phyloP scores from a whole-genome alignment of 306 rosid genomes.

The Sophora flavescens region DNA sequence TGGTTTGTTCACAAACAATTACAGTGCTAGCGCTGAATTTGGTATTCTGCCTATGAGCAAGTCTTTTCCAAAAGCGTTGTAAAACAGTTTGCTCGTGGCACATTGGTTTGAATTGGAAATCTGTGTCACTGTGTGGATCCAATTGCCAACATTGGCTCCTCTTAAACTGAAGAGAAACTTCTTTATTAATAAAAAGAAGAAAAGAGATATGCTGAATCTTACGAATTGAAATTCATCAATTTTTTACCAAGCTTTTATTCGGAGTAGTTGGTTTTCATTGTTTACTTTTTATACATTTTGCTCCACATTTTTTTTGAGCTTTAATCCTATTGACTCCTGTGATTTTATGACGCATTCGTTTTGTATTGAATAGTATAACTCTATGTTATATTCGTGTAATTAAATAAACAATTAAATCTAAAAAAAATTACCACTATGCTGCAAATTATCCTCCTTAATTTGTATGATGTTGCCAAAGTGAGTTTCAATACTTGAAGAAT shows the following conservation, averaged over 20 bases:
- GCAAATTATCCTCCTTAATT: not conserved
- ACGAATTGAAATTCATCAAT: too few relatives aligned
- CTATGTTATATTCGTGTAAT: too few relatives aligned
- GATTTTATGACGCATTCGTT: too few relatives aligned
- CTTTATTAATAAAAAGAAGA: not conserved
- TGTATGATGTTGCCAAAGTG: not conserved
- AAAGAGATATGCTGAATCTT: not conserved
- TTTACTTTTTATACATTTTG: not conserved
- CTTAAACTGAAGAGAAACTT: slow-evolving; percentile 9
- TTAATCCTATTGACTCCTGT: too few relatives aligned
- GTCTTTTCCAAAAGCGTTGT: not conserved
- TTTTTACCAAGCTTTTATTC: too few relatives aligned
- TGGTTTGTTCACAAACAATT: not conserved
- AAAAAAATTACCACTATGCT: too few relatives aligned
- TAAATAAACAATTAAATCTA: too few relatives aligned
- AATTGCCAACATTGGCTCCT: slow-evolving; percentile 16
- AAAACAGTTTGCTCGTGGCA: not conserved
- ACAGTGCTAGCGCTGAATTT: slow-evolving; percentile 3
- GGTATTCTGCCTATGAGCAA: not conserved
- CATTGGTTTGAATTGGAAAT: slow-evolving; percentile 5
- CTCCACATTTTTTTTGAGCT: too few relatives aligned
- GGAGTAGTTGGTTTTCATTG: not conserved
- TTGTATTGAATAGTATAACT: too few relatives aligned
- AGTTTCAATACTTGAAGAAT: not conserved
- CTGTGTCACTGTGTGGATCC: not conserved